A percentile compares a stretch with the other conserved stretches of the same genome.
phyloP scores from a whole-genome alignment of 2,329 filamentous ascomycete species.

The Colletotrichum plurivorum region DNA sequence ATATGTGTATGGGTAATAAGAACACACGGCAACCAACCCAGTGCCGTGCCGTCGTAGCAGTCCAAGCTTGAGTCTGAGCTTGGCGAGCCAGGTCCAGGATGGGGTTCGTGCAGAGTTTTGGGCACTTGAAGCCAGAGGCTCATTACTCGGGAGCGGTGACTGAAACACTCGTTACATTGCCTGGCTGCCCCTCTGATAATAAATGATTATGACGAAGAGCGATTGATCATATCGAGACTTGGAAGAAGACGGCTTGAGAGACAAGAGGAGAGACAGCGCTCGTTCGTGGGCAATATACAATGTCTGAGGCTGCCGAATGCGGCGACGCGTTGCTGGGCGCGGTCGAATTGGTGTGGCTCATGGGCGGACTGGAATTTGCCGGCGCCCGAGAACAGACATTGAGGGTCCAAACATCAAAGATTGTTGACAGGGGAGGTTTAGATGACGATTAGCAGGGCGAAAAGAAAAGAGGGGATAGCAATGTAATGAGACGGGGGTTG shows the following conservation, averaged over 20 bases:
- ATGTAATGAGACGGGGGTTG: constrained; percentile 17
- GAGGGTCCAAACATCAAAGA: constrained; percentile 20
- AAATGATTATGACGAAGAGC: too few relatives aligned
- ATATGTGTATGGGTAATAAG: too few relatives aligned
- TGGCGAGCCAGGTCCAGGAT: background rate
- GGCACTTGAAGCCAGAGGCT: background rate
- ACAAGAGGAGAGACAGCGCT: constrained; percentile 15
- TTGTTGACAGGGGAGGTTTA: constrained; percentile 15
- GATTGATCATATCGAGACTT: too few relatives aligned
- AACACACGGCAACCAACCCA: too few relatives aligned
- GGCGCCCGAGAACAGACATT: constrained; percentile 29
- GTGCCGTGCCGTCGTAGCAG: background rate
- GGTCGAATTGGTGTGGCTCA: constrained; percentile 32
- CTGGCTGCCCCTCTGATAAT: constrained; percentile 2
- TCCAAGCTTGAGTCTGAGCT: constrained; percentile 1
- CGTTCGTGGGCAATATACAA: constrained; percentile 8
- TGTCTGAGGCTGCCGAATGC: constrained; percentile 36
- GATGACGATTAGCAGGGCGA: constrained; percentile 18
- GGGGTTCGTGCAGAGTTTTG: background rate
- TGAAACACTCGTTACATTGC: constrained; percentile 34
- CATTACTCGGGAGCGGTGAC: constrained; percentile 36
- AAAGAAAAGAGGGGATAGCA: background rate
- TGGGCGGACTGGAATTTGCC: constrained; percentile 17
- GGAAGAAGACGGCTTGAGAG: too few relatives aligned
- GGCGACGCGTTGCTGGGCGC: constrained; percentile 30